Conservation (phyloP, 305 asterid genomes). For the Petunia hybrid region DNA sequence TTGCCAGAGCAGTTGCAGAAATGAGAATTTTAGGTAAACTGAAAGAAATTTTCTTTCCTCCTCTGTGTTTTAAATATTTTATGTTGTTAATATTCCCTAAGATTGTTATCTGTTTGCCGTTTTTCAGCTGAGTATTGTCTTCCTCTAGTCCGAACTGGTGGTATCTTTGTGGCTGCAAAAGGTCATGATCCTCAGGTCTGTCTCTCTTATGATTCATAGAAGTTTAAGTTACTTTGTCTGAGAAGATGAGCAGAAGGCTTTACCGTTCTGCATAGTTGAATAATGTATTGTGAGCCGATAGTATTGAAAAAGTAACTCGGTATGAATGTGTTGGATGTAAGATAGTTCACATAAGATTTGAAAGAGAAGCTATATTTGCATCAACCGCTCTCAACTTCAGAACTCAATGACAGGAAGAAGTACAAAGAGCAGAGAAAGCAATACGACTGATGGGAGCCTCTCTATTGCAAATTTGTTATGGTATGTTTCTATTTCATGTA, state of each 20-base stretch:
- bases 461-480: conserved; percentile 68
- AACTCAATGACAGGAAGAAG: conserved; percentile 72
- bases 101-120: conserved; percentile 29
- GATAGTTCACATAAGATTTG: conserved; percentile 4
- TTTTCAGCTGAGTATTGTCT: conserved; percentile 89
- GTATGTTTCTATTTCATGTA: conserved; percentile 47
- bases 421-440: conserved; percentile 79
- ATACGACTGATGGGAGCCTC: conserved; percentile 85
- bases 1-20: conserved; percentile 98
- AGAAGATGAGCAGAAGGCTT: conserved; percentile 18
- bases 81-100: neutral
- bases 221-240: conserved; percentile 19
- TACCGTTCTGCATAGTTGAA: conserved; percentile 5
- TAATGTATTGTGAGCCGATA: neutral
- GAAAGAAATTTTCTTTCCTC: neutral
- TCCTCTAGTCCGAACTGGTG: conserved; percentile 95
- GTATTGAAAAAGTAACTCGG: neutral
- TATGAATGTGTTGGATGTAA: neutral
- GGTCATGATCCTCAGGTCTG: conserved; percentile 93
- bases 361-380: neutral
- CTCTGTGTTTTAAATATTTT: neutral
- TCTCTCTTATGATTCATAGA: conserved; percentile 14
- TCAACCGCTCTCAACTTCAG: neutral
- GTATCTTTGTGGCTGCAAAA: conserved; percentile 96
- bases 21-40: conserved; percentile 85